These are phyloP conservation scores for Aspergillus oerlinghausenensis DNA, from an alignment of 2,329 filamentous ascomycete genomes.

Conservation along the genomic window DNA sequence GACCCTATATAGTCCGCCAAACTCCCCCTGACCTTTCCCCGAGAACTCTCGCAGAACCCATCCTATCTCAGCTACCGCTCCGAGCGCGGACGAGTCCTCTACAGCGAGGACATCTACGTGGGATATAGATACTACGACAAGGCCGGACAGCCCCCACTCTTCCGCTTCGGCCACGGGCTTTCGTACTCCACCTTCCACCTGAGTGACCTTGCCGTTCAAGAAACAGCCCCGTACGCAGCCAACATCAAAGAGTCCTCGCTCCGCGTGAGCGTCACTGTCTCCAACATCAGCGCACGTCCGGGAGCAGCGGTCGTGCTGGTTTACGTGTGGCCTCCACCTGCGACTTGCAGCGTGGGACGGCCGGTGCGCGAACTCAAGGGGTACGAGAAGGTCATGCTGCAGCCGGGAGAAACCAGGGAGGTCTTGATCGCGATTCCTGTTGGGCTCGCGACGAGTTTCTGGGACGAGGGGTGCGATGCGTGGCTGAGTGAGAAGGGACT, in stretches of 20 bases:
- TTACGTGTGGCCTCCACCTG: constrained; percentile 45
- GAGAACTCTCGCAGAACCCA: constrained; percentile 63
- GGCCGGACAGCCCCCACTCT: constrained; percentile 60
- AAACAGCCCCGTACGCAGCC: constrained; percentile 9
- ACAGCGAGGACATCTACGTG: constrained; percentile 76
- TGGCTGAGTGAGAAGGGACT: constrained; percentile 63
- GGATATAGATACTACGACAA: constrained; percentile 79
- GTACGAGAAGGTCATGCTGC: constrained; percentile 60
- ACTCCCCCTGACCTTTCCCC: constrained; percentile 69
- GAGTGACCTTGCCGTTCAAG: constrained; percentile 40
- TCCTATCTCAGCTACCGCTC: constrained; percentile 69
- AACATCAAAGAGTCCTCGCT: constrained; percentile 31
- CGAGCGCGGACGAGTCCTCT: constrained; percentile 67
- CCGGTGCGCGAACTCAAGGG: constrained; percentile 62
- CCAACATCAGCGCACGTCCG: constrained; percentile 52
- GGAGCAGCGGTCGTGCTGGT: constrained; percentile 54
- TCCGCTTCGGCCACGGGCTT: constrained; percentile 75
- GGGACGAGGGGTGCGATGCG: constrained; percentile 61
- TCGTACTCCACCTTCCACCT: constrained; percentile 68
- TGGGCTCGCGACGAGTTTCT: constrained; percentile 65
- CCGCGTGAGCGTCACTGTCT: constrained; percentile 43
- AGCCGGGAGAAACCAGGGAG: constrained; percentile 54
- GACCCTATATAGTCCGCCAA: constrained; percentile 53
- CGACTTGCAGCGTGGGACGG: constrained; percentile 45
- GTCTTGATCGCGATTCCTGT: constrained; percentile 54